Conservation (phyloP, 176 grass and related monocot genomes). For the Dactylis glomerata region DNA sequence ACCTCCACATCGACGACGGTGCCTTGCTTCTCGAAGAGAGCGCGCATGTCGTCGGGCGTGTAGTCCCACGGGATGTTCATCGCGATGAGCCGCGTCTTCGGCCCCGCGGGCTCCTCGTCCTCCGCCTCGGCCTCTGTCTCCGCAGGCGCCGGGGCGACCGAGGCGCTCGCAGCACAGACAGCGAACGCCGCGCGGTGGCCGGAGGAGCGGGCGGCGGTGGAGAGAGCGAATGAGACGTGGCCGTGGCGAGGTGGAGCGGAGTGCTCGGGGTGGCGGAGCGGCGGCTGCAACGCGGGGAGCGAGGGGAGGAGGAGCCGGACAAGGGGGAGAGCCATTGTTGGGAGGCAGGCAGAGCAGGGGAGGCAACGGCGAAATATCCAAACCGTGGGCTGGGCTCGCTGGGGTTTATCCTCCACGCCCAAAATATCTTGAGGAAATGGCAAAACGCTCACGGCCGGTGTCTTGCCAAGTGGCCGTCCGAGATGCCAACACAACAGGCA, state of each 20-base stretch:
- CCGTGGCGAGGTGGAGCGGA: neutral
- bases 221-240: slow-evolving; percentile 5
- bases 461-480: neutral
- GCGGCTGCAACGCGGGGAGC: slow-evolving; percentile 18
- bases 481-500: neutral
- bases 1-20: slow-evolving; percentile 74
- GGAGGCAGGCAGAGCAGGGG: neutral
- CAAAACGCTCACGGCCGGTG: neutral
- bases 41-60: slow-evolving; percentile 66
- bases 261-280: slow-evolving; percentile 7
- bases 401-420: slow-evolving; percentile 31
- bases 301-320: slow-evolving; percentile 37
- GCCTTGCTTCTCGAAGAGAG: slow-evolving; percentile 78
- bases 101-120: slow-evolving; percentile 20
- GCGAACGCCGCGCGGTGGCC: slow-evolving; percentile 11
- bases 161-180: neutral
- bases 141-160: slow-evolving; percentile 16
- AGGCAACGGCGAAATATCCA: neutral
- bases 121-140: slow-evolving; percentile 20
- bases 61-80: slow-evolving; percentile 92
- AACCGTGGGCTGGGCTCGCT: neutral
- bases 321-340: slow-evolving; percentile 53
- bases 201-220: neutral
- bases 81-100: slow-evolving; percentile 65
- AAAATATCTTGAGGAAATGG: slow-evolving; percentile 25